Base-by-base conservation (phyloP, 2,329 filamentous ascomycete species). In the Fusarium azukiicola region DNA sequence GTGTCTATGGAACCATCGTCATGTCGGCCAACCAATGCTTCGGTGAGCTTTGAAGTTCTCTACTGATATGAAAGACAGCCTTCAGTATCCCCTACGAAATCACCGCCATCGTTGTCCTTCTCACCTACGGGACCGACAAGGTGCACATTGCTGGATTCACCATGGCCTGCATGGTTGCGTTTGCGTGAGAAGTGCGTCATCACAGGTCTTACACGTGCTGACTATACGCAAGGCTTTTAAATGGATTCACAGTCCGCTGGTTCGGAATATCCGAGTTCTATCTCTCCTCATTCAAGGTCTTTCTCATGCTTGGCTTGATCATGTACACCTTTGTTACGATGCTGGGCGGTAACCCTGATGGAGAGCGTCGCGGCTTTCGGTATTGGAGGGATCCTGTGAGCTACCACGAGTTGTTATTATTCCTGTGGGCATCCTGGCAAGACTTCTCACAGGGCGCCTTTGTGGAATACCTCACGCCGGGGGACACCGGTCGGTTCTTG, bases 291-390 rank as follows among this genome's bases (percentile, higher is more conserved):
- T 93, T 93, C 73, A 95, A 95, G 83, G 89, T 95, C 36, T 83
- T 95, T 12, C 89, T 96, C 52, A 94, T 95, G 78, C 87, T 93
- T 74, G 92, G 93, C n/a, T 87, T 96, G 68, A 94, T 96, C 83
- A 86, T 90, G 79, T 96, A 95, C 87, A 96, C 96, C 12, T 94
- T 97, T 83, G 90, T 97, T 79, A 94, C 93, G 56, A 96, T 96
- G 94, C 88, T 96, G 13, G 96, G 95, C 40, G 95, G 95, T 21
- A 97, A 97, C 79, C 96, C 96, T 0, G 84, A 93, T 10, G 88
- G 92, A 72, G 94, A 95, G 79, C 89, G 92, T 4, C 96, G 93
- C 81, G 95, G 95, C 13, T 96, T 96, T 82, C 90, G 94, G 36
- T 93, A 94, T 83, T 95, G 93, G 94, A 90, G 89, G 14, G 71